phyloP scores from a whole-genome alignment of 2,329 filamentous ascomycete species.

The Ilyonectria destructans region DNA sequence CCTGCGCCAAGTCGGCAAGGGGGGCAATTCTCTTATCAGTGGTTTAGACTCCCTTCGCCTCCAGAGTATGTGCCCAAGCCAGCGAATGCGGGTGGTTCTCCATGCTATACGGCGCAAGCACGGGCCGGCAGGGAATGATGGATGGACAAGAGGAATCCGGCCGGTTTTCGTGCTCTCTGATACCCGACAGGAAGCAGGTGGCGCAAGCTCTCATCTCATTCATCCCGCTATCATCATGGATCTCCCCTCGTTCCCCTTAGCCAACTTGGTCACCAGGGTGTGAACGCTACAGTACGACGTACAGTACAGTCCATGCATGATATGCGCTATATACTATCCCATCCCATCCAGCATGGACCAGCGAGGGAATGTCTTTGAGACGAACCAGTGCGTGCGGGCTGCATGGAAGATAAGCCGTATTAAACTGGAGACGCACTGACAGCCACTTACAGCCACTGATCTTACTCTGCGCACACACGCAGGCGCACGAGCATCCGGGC shows the following conservation, averaged over 20 bases:
- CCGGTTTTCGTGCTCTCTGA: slow-evolving; percentile 20
- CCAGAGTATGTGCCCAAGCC: slow-evolving; percentile 1
- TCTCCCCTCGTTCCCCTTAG: slow-evolving; percentile 8
- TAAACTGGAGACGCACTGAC: slow-evolving; percentile 9
- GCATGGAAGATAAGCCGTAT: slow-evolving; percentile 31
- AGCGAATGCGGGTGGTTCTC: background rate
- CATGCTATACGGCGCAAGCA: background rate
- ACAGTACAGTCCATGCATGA: slow-evolving; percentile 16
- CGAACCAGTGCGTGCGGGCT: slow-evolving; percentile 32
- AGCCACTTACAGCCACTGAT: slow-evolving; percentile 19
- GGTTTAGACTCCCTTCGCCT: slow-evolving; percentile 14
- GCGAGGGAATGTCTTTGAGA: slow-evolving; percentile 15
- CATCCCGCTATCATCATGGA: background rate
- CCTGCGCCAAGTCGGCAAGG: slow-evolving; percentile 29
- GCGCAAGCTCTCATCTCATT: background rate
- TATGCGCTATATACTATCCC: slow-evolving; percentile 10
- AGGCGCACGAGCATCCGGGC: background rate
- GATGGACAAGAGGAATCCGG: slow-evolving; percentile 2
- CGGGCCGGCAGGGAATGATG: background rate
- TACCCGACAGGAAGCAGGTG: background rate
- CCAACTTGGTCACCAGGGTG: slow-evolving; percentile 14
- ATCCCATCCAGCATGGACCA: slow-evolving; percentile 3
- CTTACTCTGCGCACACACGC: slow-evolving; percentile 13
- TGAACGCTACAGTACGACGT: slow-evolving; percentile 6
- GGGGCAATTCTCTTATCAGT: slow-evolving; percentile 29